Percentiles rank a stretch among this genome's conserved stretches.
Evolutionary conservation across 164 flowering plant genomes (phyloP).

Genomic region (Vitis rotundifolia): DNA sequence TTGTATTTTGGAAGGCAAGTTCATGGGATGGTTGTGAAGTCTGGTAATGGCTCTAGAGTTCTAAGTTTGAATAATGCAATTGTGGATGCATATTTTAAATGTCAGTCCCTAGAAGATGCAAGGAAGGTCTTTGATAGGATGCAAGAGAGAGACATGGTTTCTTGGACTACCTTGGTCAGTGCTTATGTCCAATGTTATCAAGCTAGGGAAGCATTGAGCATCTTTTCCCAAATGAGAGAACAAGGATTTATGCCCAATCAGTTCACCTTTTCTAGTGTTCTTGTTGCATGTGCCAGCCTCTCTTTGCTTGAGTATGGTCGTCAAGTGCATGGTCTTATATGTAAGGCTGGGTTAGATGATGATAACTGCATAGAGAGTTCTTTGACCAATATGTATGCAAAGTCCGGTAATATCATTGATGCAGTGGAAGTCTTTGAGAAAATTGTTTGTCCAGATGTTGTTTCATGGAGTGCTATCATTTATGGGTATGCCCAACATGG

Average conservation of each 20-base stretch:
- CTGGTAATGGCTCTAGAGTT: slow-evolving; percentile 21
- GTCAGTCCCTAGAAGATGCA: slow-evolving; percentile 50
- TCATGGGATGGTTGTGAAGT: slow-evolving; percentile 52
- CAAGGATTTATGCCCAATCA: slow-evolving; percentile 54
- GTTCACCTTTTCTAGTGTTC: slow-evolving; percentile 47
- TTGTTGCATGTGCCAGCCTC: slow-evolving; percentile 53
- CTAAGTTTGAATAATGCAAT: slow-evolving; percentile 50
- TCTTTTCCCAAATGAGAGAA: slow-evolving; percentile 50
- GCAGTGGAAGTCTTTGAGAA: slow-evolving; percentile 40
- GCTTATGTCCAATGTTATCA: slow-evolving; percentile 44
- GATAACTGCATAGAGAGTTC: slow-evolving; percentile 52
- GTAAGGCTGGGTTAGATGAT: slow-evolving; percentile 35
- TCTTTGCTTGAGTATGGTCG: slow-evolving; percentile 49
- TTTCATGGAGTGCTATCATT: slow-evolving; percentile 68
- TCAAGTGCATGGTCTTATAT: slow-evolving; percentile 51
- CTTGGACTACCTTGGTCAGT: slow-evolving; percentile 63
- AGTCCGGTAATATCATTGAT: slow-evolving; percentile 52
- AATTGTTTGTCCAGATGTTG: slow-evolving; percentile 45
- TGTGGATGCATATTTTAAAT: slow-evolving; percentile 63
- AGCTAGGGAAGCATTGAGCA: slow-evolving; percentile 39
- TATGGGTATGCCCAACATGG: slow-evolving; percentile 66
- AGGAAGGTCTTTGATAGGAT: slow-evolving; percentile 47
- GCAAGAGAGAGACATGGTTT: slow-evolving; percentile 55
- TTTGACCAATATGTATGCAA: slow-evolving; percentile 65
- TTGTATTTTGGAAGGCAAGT: slow-evolving; percentile 33